Evolutionary conservation across 306 rosid species (phyloP), one percentile per base, ranked within the genome.

Genomic region (Geum urbanum): DNA sequence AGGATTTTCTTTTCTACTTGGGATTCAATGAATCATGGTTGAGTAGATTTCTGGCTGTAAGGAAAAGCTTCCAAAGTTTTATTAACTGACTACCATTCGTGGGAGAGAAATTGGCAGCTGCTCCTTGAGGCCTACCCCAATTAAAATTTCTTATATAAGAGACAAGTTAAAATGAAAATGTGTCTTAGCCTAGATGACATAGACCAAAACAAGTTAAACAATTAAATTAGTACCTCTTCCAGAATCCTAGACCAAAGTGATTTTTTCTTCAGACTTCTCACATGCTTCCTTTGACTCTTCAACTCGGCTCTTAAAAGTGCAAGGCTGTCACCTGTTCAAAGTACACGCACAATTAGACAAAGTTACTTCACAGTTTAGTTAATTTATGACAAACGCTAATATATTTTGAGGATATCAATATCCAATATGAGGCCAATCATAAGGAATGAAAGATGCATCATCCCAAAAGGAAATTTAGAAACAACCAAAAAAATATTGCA

Each of bases 181-280:
- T 49, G 13, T 49, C 4, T 3, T 49, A 14, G 14, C 18, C 19
- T 13, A 0, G 16, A 5, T 49, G 53, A 4, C 19, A 15, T 49
- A 49, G 16, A 13, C 18, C 73, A 52, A 64, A 71, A 12, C 8
- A 60, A 39, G 24, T 40, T 20, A 71, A 77, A 64, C 15, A 71
- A 71, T 50, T 74, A 40, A 63, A 67, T 61, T 75, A 74, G 72
- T 77, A 91, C 97, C 96, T 89, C 94, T 82, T 91, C 97, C 76
- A 87, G 73, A 80, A 78, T 87, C 86, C 69, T 86, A 67, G 87
- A 86, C 97, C 97, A 91, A 7, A 91, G 75, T 66, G 96, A 89
- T 73, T 83, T 91, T 83, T 91, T 91, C 94, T 87, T 85, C 79
- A 87, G 83, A 76, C 76, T 77, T 69, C 73, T 76, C 37, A 91